These are phyloP conservation scores for Naganishia albida DNA, from an alignment of 1,284 basidiomycete genomes.

Conservation along the genomic window DNA sequence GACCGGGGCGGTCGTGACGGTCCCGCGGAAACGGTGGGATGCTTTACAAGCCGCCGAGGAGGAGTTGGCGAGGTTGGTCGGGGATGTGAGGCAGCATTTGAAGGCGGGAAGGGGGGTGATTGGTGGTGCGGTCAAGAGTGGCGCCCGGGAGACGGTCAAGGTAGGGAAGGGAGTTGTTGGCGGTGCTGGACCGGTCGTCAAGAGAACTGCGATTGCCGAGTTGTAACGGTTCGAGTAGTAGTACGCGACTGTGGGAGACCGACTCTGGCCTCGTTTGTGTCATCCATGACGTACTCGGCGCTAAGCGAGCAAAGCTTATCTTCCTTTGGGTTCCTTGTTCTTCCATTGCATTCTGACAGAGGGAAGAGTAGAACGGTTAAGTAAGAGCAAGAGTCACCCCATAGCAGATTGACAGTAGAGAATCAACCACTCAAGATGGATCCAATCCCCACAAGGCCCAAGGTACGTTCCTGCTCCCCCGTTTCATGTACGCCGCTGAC, in stretches of 20 bases:
- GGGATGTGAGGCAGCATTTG: constrained; percentile 52
- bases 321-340: too few relatives aligned
- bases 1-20: constrained; percentile 10
- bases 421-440: constrained; percentile 6
- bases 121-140: constrained; percentile 41
- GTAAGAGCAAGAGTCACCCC: too few relatives aligned
- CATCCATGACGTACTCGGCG: neutral
- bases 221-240: neutral
- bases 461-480: constrained; percentile 4
- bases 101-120: constrained; percentile 46
- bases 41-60: constrained; percentile 60
- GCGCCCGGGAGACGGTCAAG: constrained; percentile 34
- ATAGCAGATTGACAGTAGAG: too few relatives aligned
- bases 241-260: neutral
- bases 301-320: neutral
- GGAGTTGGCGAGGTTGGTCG: constrained; percentile 57
- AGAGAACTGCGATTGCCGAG: constrained; percentile 4
- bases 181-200: constrained; percentile 5
- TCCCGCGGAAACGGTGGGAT: constrained; percentile 25
- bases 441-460: constrained; percentile 14
- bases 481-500: too few relatives aligned
- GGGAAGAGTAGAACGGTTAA: too few relatives aligned
- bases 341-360: too few relatives aligned
- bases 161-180: constrained; percentile 35
- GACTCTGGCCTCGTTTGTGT: constrained; percentile 4